A percentile compares a stretch with the other conserved stretches of the same genome.
Evolutionary conservation across 1,284 basidiomycete species (phyloP).

Genomic region (Peniophora sp.): DNA sequence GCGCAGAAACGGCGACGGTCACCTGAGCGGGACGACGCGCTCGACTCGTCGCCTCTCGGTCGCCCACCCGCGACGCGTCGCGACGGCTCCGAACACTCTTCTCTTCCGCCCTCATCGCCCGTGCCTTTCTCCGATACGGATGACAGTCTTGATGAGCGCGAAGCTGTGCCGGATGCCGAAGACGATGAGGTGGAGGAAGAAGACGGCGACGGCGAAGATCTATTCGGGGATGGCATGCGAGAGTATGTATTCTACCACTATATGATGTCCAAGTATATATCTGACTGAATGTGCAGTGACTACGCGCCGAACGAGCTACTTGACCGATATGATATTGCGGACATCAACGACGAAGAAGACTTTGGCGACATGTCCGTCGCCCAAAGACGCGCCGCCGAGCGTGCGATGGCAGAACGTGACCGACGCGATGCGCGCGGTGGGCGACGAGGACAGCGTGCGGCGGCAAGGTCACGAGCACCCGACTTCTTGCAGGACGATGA

Average conservation of each 20-base stretch:
- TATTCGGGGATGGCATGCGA: slow-evolving; percentile 77
- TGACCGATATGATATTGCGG: slow-evolving; percentile 84
- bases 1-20: too few relatives aligned
- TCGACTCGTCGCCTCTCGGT: slow-evolving; percentile 44
- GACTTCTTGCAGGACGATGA: slow-evolving; percentile 72
- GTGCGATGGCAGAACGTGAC: slow-evolving; percentile 85
- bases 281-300: slow-evolving; percentile 48
- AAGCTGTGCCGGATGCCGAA: slow-evolving; percentile 64
- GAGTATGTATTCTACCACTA: slow-evolving; percentile 45
- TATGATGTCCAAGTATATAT: slow-evolving; percentile 6
- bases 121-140: slow-evolving; percentile 84
- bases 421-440: slow-evolving; percentile 57
- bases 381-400: slow-evolving; percentile 80
- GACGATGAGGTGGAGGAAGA: slow-evolving; percentile 52
- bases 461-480: slow-evolving; percentile 73
- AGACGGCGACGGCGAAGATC: slow-evolving; percentile 86
- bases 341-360: slow-evolving; percentile 81
- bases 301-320: slow-evolving; percentile 79
- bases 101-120: slow-evolving; percentile 72
- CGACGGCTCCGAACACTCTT: slow-evolving; percentile 50
- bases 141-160: slow-evolving; percentile 70
- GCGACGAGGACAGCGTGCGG: slow-evolving; percentile 58
- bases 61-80: slow-evolving; percentile 40
- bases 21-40: too few relatives aligned
- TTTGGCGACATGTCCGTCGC: slow-evolving; percentile 66